Evolutionary conservation across 768 basidiomycete genomes (phyloP).

Genomic region (Mycena maculata): DNA sequence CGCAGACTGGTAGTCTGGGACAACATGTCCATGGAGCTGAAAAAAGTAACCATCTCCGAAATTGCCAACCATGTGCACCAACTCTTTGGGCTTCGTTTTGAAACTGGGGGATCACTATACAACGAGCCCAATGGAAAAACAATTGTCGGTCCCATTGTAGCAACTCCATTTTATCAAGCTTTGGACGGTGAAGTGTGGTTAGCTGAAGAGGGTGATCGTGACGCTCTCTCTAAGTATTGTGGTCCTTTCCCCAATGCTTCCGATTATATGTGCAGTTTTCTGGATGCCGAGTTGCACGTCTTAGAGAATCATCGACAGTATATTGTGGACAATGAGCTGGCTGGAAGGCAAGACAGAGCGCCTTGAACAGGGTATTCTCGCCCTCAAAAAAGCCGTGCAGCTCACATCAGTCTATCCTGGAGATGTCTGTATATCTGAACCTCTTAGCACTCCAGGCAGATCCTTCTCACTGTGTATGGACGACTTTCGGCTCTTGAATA

Average conservation of each 20-base stretch:
- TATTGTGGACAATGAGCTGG: constrained; percentile 18
- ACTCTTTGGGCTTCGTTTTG: constrained; percentile 33
- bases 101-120: constrained; percentile 34
- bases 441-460: constrained; percentile 14
- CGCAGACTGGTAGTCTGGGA: no score
- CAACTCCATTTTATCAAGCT: constrained; percentile 35
- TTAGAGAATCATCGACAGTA: constrained; percentile 3
- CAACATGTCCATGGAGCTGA: constrained; percentile 20
- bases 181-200: constrained; percentile 33
- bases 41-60: constrained; percentile 26
- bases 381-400: constrained; percentile 29
- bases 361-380: constrained; percentile 30
- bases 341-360: constrained; percentile 19
- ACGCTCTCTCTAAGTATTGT: constrained; percentile 11
- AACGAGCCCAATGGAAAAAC: background rate
- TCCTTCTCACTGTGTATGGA: constrained; percentile 32
- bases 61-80: constrained; percentile 28
- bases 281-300: constrained; percentile 29
- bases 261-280: constrained; percentile 22
- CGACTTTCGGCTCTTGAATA: constrained; percentile 36
- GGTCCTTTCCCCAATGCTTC: constrained; percentile 31
- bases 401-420: constrained; percentile 35
- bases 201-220: background rate
- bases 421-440: constrained; percentile 18
- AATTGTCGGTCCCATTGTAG: constrained; percentile 35